These are phyloP conservation scores for Monosporascus sp. DNA, from an alignment of 2,329 filamentous ascomycete species.

Conservation along the genomic window DNA sequence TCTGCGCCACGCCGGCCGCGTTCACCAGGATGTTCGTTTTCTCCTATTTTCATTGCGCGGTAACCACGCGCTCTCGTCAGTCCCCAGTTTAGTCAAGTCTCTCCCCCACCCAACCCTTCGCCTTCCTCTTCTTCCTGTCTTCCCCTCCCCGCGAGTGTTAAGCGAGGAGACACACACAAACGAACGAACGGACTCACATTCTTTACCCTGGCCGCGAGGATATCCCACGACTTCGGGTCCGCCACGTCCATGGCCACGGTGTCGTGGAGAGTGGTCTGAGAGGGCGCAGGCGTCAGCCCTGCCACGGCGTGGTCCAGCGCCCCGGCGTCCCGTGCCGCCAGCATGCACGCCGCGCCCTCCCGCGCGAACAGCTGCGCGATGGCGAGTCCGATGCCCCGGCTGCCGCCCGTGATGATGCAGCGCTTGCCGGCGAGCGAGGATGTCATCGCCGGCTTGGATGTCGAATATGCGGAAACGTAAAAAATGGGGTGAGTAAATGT, in stretches of 20 bases:
- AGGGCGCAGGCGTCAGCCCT: conserved; percentile 19
- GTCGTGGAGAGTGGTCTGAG: conserved; percentile 4
- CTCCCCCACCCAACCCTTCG: too few species aligned
- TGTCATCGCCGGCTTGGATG: too few species aligned
- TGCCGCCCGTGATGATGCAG: conserved; percentile 63
- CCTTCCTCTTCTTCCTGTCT: too few species aligned
- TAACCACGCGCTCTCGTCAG: too few species aligned
- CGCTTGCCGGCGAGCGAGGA: conserved; percentile 40
- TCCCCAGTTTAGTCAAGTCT: too few species aligned
- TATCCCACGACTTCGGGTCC: conserved; percentile 9
- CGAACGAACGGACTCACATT: conserved; percentile 4
- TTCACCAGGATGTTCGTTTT: conserved; percentile 64
- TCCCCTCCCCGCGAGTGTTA: neutral
- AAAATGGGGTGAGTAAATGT: too few species aligned
- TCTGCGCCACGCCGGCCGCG: conserved; percentile 69
- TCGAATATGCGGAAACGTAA: too few species aligned
- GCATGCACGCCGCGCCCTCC: conserved; percentile 54
- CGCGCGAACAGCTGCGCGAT: conserved; percentile 62
- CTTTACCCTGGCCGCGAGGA: conserved; percentile 5
- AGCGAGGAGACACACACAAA: neutral
- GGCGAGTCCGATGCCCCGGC: conserved; percentile 63
- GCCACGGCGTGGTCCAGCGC: conserved; percentile 37
- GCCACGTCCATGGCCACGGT: conserved; percentile 18
- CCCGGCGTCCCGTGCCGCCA: conserved; percentile 53
- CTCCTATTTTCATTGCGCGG: conserved; percentile 8